Percentiles rank a stretch among this genome's conserved stretches.
Evolutionary conservation across 2,329 filamentous ascomycete species (phyloP).

Genomic region (Furcasterigmium sp.): DNA sequence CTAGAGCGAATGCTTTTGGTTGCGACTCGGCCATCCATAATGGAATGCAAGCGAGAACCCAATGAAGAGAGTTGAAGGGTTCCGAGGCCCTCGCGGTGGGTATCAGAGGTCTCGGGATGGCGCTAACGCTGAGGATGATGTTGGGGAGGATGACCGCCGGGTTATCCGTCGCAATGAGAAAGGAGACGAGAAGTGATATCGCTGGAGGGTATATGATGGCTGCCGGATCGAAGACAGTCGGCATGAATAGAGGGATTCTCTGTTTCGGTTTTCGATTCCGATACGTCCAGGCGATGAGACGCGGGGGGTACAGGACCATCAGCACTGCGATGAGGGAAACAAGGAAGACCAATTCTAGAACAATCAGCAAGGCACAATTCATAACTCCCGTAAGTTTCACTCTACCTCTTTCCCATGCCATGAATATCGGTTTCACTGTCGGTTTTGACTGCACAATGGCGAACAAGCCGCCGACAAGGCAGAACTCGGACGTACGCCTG

Average conservation of each 20-base stretch:
- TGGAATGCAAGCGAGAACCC: constrained; percentile 70
- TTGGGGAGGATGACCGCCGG: constrained; percentile 66
- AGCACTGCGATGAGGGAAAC: constrained; percentile 32
- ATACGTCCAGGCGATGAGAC: constrained; percentile 47
- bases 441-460: constrained; percentile 42
- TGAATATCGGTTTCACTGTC: constrained; percentile 38
- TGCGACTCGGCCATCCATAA: constrained; percentile 26
- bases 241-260: constrained; percentile 47
- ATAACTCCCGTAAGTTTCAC: no score
- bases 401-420: constrained; percentile 47
- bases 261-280: constrained; percentile 29
- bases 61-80: constrained; percentile 66
- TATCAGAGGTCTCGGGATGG: constrained; percentile 68
- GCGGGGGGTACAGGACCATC: constrained; percentile 52
- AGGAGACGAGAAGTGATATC: constrained; percentile 70
- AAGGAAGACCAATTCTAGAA: constrained; percentile 37
- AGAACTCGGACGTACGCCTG: constrained; percentile 47
- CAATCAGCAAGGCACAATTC: no score
- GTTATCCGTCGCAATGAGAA: constrained; percentile 63
- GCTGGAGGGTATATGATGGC: constrained; percentile 81
- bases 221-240: constrained; percentile 81
- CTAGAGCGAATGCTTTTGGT: neutral
- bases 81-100: constrained; percentile 54
- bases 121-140: constrained; percentile 72
- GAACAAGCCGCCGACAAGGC: constrained; percentile 44